Base-by-base conservation (phyloP, 495 filamentous ascomycete genomes). In the Bombardia bombarda region DNA sequence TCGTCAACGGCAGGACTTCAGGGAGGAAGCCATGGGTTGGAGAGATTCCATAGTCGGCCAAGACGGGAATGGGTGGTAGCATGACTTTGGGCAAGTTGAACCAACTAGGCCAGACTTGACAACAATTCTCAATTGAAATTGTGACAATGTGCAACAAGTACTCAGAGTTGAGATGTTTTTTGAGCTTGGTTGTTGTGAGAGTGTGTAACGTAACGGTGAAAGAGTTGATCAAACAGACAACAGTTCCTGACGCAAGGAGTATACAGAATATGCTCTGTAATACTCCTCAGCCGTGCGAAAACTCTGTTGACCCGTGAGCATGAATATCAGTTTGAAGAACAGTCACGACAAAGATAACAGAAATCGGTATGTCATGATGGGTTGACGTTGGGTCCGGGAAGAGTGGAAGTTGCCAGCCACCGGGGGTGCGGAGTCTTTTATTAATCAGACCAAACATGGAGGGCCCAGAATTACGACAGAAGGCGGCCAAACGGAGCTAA, bases 11-110 rank as follows among this genome's bases (percentile, higher is more conserved):
- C n/a, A 81, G 65, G 49, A 87, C 79, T 21, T 82, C 62, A 0
- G 92, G 86, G 31, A 99, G 83, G 66, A 99, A 99, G 47, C 92
- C 92, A 70, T 86, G 72, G 35, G 80, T 71, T 32, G 81, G 74
- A 42, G 90, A 93, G 62, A 98, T 82, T 60, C 83, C 87, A 67
- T 95, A 97, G 58, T 95, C 84, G 55, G 75, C 70, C 26, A 86
- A 69, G 24, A 70, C 64, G 9, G 92, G 92, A 38, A 99, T 72
- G 25, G 86, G 80, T 45, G 87, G 84, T 56, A 88, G 73, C 92
- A 98, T 98, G 52, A 47, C 55, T 36, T 43, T n/a, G 18, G 42
- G n/a, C 34, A 37, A 37, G 17, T 33, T 46, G 24, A n/a, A n/a
- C n/a, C n/a, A n/a, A n/a, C n/a, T n/a, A n/a, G n/a, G n/a, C n/a